These are phyloP conservation scores for Eleusine coracana DNA, from an alignment of 176 grass and related monocot species.

Conservation along the genomic window DNA sequence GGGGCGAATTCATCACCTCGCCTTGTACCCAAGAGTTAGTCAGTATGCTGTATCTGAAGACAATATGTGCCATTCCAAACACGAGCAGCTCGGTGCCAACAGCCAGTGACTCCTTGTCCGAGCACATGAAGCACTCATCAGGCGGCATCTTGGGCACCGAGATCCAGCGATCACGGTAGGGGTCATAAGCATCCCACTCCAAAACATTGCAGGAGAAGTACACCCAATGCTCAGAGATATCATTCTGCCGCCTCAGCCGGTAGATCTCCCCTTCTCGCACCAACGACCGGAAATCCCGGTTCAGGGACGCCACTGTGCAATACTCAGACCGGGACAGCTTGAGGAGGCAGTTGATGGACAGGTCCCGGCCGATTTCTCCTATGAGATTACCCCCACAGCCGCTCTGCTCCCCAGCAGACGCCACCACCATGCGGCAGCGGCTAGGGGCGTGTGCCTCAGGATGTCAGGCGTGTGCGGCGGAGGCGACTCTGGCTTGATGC, in stretches of 20 bases:
- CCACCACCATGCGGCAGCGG: neutral
- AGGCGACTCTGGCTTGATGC: slow-evolving; percentile 44
- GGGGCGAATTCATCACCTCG: slow-evolving; percentile 60
- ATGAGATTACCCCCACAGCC: slow-evolving; percentile 48
- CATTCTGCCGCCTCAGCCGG: slow-evolving; percentile 49
- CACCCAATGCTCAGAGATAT: slow-evolving; percentile 77
- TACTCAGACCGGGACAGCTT: slow-evolving; percentile 64
- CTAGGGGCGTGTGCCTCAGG: slow-evolving; percentile 27
- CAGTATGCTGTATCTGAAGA: slow-evolving; percentile 82
- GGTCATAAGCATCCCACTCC: slow-evolving; percentile 81
- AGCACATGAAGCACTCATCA: slow-evolving; percentile 52
- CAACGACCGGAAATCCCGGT: slow-evolving; percentile 48
- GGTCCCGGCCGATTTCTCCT: slow-evolving; percentile 60
- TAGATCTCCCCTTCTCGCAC: slow-evolving; percentile 70
- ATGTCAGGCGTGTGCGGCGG: slow-evolving; percentile 49
- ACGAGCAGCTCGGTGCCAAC: slow-evolving; percentile 81
- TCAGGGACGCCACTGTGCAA: slow-evolving; percentile 50
- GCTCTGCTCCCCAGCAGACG: slow-evolving; percentile 21
- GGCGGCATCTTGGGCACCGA: slow-evolving; percentile 71
- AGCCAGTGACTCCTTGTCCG: slow-evolving; percentile 72
- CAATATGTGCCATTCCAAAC: slow-evolving; percentile 71
- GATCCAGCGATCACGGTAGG: slow-evolving; percentile 63
- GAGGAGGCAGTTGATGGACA: slow-evolving; percentile 66
- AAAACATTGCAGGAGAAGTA: slow-evolving; percentile 74
- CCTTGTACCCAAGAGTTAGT: slow-evolving; percentile 75